Evolutionary conservation across 2,329 filamentous ascomycete genomes (phyloP), one percentile per base, ranked within the genome.

Genomic region (Tolypocladium ovalisporum): DNA sequence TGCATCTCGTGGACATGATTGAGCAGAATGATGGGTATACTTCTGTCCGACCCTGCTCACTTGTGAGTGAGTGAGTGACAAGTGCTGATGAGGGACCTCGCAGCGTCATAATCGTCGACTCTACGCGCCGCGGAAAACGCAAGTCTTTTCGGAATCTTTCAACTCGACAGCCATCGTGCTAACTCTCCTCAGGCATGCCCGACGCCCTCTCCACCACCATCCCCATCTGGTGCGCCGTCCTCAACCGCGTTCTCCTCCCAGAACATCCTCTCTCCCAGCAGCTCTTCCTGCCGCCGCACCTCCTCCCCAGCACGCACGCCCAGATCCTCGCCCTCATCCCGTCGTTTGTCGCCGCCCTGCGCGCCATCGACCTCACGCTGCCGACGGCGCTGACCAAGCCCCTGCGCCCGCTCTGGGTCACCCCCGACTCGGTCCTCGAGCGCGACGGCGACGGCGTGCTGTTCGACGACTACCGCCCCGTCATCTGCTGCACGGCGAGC

Each of bases 201-300:
- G 94, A 99, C 73, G 92, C 94, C 19, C 79, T 99, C 22, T 90
- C 88, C 65, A 97, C 96, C 71, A 97, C 94, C 0, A 79, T 97
- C 32, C 93, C 94, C 2, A 89, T 96, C 61, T 99, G 94, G 94
- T 92, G 89, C 71, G 84, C 87, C 60, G 89, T 97, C 22, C 73
- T 97, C 65, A 97, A 97, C 72, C 79, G 81, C 52, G 76, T 84
- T 3, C 75, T 97, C 5, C 96, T 96, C 68, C 87, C 88, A 0
- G 72, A 77, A 24, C 62, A 75, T 55, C 68, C 73, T 5, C 60
- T 69, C 10, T 68, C 62, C 77, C 86, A 65, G 64, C 71, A 19
- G 1, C 78, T 97, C 9, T 80, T 85, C 65, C 87, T 89, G 5
- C 89, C 91, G 1, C 84, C 86, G 1, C 80, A 85, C 59, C 83